Base-by-base conservation (phyloP, 2,329 filamentous ascomycete species). In the Chalara sp. region DNA sequence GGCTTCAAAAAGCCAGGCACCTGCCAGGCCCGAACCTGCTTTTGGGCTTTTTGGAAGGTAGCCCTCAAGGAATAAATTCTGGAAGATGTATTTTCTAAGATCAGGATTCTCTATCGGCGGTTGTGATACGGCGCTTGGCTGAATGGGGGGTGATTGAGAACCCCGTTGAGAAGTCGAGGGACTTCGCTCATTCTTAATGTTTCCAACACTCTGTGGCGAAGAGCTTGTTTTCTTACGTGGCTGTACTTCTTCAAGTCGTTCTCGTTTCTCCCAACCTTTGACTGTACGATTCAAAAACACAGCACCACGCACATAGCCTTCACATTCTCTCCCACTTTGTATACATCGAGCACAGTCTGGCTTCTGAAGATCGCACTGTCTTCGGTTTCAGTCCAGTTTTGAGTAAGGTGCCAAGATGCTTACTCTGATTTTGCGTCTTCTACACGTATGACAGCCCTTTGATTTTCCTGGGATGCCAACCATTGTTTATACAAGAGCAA, bases 361-460 rank as follows among this genome's bases (percentile, higher is more conserved):
- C 13, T 41, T n/a, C 33, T 48, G 33, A 13, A 48, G 37, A 13
- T 48, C 46, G 37, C 46, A 48, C 46, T 48, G 35, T 37, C 35
- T 37, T 37, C 35, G 35, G 35, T 8, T n/a, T n/a, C 2, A n/a
- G 35, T 37, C 21, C 21, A 45, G 43, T 11, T 40, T 21, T 39
- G 12, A 41, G 5, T 41, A 41, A 41, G 13, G 7, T 33, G 8
- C 12, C 28, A 41, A 8, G 12, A 5, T 41, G 28, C 45, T 41
- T 32, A 48, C 46, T 31, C 35, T 48, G 13, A 47, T 47, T 39
- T 51, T 47, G 12, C 44, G 33, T 30, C 44, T 31, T 13, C 49
- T 45, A 31, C 49, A 51, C 13, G 49, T 47, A 35, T 51, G 44
- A 41, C 49, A 51, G 44, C 49, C 49, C 33, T 51, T 51, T n/a